These are phyloP conservation scores for Coemansia sp. DNA, from an alignment of 192 early-diverging fungal species.

Conservation along the genomic window DNA sequence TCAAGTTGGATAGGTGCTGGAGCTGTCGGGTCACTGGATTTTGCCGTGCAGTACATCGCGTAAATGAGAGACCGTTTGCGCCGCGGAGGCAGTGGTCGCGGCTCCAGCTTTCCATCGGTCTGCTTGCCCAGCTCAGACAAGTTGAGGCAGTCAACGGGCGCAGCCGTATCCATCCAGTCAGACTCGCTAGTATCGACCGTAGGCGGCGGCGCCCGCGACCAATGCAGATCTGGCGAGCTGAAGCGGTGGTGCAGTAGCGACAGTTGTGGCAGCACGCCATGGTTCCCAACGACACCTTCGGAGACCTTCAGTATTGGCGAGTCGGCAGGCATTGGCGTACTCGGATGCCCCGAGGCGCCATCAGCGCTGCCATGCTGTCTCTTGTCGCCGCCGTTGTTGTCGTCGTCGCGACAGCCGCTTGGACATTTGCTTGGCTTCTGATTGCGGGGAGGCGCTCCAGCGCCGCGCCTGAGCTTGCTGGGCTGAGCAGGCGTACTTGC, in stretches of 20 bases:
- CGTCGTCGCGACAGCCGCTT: background rate
- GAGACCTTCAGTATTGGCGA: background rate
- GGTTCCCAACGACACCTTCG: background rate
- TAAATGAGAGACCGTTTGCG: constrained; percentile 56
- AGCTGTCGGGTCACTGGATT: constrained; percentile 8
- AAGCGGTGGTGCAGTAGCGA: constrained; percentile 14
- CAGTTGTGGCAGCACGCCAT: background rate
- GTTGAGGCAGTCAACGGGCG: too few species aligned
- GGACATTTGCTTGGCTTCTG: background rate
- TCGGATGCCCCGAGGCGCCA: background rate
- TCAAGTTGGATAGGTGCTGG: background rate
- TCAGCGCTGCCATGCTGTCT: background rate
- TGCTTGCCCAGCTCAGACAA: background rate
- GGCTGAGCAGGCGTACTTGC: background rate
- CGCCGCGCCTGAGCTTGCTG: background rate
- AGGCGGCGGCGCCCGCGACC: background rate
- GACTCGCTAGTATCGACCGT: background rate
- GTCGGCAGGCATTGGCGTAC: background rate
- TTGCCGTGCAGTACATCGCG: constrained; percentile 47
- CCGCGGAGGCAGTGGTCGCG: constrained; percentile 18
- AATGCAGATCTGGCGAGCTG: constrained; percentile 2
- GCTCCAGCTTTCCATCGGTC: background rate
- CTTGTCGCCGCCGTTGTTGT: background rate
- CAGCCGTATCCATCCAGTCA: too few species aligned
- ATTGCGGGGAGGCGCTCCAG: background rate